phyloP scores from a whole-genome alignment of 2,329 filamentous ascomycete species.

The Penicillium sp. region DNA sequence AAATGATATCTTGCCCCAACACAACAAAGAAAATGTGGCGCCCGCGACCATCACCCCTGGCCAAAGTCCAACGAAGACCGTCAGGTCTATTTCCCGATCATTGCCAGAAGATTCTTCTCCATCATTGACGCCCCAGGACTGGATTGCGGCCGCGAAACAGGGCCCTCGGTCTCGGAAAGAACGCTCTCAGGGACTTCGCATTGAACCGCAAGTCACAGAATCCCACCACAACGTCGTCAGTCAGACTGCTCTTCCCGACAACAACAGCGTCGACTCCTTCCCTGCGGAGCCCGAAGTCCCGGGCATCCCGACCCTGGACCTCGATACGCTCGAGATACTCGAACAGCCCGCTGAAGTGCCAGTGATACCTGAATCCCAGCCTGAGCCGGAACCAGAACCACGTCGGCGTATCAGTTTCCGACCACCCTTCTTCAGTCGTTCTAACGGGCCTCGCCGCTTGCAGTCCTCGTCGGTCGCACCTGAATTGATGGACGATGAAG shows the following conservation, averaged over 20 bases:
- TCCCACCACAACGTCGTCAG: constrained; percentile 14
- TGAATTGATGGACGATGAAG: constrained; percentile 27
- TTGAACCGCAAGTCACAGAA: constrained; percentile 4
- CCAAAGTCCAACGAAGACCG: constrained; percentile 21
- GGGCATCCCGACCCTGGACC: constrained; percentile 32
- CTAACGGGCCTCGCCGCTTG: constrained; percentile 22
- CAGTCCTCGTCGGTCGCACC: constrained; percentile 26
- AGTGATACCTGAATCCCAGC: constrained; percentile 19
- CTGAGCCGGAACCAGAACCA: constrained; percentile 19
- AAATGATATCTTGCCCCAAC: constrained; percentile 21
- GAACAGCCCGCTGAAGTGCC: constrained; percentile 17
- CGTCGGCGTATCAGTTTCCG: constrained; percentile 38
- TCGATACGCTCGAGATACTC: constrained; percentile 30
- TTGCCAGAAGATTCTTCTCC: constrained; percentile 24
- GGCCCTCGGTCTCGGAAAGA: constrained; percentile 21
- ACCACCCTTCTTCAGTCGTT: constrained; percentile 37
- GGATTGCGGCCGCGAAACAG: constrained; percentile 41
- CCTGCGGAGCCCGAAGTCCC: constrained; percentile 26
- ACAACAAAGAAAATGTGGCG: constrained; percentile 21
- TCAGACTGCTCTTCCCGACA: constrained; percentile 28
- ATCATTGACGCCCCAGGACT: constrained; percentile 42
- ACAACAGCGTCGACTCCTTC: constrained; percentile 28
- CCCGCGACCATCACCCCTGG: constrained; percentile 24
- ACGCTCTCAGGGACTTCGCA: constrained; percentile 4
- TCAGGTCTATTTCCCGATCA: constrained; percentile 12